These are phyloP conservation scores for Cercospora sp. DNA, from an alignment of 2,329 filamentous ascomycete species.

Conservation along the genomic window DNA sequence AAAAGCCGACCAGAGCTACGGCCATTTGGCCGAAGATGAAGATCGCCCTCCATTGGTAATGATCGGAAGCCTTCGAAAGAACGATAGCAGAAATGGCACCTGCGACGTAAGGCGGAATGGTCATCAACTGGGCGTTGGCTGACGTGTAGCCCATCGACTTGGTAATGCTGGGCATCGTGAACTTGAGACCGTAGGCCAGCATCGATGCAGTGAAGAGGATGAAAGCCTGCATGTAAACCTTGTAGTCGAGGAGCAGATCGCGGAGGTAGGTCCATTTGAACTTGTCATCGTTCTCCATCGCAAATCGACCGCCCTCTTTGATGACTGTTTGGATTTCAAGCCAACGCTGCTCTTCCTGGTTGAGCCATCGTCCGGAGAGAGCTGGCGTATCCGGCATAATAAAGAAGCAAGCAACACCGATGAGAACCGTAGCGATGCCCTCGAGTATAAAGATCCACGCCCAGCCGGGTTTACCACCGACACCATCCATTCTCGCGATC, in stretches of 20 bases:
- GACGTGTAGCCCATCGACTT: neutral
- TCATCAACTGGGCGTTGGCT: neutral
- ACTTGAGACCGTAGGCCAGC: neutral
- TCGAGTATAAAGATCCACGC: neutral
- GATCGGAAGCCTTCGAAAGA: neutral
- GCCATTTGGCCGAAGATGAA: neutral
- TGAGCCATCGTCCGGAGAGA: neutral
- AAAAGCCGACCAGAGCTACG: neutral
- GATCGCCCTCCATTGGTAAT: neutral
- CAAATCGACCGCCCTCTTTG: slow-evolving; percentile 23
- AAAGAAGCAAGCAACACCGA: neutral
- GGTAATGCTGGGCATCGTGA: neutral
- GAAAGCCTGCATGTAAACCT: neutral
- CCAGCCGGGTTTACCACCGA: neutral
- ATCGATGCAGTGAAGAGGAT: slow-evolving; percentile 7
- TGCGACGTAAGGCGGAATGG: neutral
- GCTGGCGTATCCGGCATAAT: neutral
- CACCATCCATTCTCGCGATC: neutral
- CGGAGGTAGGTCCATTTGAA: slow-evolving; percentile 32
- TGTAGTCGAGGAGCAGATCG: slow-evolving; percentile 19
- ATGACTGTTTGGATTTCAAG: slow-evolving; percentile 20
- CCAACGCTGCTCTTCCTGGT: neutral
- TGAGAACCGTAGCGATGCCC: neutral
- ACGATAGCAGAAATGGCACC: neutral
- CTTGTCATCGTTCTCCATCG: slow-evolving; percentile 26